Percentiles rank a stretch among this genome's conserved stretches.
Evolutionary conservation across 805 yeast genomes (phyloP).

Genomic region (Blastobotrys parvus): DNA sequence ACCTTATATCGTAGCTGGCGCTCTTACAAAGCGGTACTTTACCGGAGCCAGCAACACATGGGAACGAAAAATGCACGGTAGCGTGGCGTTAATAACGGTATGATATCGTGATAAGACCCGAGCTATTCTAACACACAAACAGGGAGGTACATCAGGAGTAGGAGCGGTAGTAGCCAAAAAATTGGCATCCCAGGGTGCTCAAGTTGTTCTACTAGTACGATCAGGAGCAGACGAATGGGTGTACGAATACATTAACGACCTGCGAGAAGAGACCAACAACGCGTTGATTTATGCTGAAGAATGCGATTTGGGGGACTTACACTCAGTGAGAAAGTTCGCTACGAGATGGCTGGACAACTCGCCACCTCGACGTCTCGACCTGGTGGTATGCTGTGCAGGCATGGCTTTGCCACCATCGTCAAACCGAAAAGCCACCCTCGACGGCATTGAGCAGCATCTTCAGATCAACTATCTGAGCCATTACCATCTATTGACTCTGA

Average conservation of each 20-base stretch:
- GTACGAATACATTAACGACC: slow-evolving; percentile 67
- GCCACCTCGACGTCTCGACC: slow-evolving; percentile 88
- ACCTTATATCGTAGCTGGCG: slow-evolving; percentile 43
- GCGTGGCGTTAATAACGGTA: slow-evolving; percentile 39
- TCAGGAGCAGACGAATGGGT: slow-evolving; percentile 63
- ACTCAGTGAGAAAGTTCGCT: slow-evolving; percentile 80
- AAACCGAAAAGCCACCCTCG: slow-evolving; percentile 57
- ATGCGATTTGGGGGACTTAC: slow-evolving; percentile 68
- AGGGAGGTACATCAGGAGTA: slow-evolving; percentile 90
- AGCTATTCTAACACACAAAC: slow-evolving; percentile 9
- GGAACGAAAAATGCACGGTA: slow-evolving; percentile 90
- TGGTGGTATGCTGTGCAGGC: slow-evolving; percentile 81
- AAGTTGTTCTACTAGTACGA: slow-evolving; percentile 63
- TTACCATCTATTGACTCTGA: slow-evolving; percentile 66
- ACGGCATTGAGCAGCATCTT: slow-evolving; percentile 81
- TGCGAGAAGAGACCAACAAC: slow-evolving; percentile 63
- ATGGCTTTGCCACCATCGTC: slow-evolving; percentile 65
- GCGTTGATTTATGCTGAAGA: slow-evolving; percentile 81
- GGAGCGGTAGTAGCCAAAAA: slow-evolving; percentile 73
- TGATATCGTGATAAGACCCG: neutral
- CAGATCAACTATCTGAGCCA: slow-evolving; percentile 78
- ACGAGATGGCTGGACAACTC: slow-evolving; percentile 88
- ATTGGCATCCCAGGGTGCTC: slow-evolving; percentile 79
- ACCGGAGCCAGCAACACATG: slow-evolving; percentile 79
- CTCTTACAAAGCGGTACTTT: slow-evolving; percentile 59